These are phyloP conservation scores for Madurella mycetomatis DNA, from an alignment of 2,329 filamentous ascomycete species.

Conservation along the genomic window DNA sequence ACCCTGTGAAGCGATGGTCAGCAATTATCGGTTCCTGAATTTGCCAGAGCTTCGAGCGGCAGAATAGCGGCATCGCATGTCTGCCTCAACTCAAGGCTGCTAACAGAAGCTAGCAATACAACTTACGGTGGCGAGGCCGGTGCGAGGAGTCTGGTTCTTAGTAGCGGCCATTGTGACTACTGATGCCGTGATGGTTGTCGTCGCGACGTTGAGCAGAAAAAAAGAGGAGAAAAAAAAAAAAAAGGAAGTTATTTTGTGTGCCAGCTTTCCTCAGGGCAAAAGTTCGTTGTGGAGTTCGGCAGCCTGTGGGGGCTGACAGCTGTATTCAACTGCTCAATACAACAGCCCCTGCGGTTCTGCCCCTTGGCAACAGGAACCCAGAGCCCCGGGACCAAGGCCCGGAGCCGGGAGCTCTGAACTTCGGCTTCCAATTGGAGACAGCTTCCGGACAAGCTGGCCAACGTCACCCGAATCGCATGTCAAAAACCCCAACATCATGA, in stretches of 20 bases:
- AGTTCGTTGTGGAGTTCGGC: slow-evolving; percentile 15
- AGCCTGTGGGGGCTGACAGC: not conserved
- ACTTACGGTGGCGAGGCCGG: slow-evolving; percentile 21
- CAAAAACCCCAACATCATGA: not conserved
- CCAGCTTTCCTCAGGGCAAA: slow-evolving; percentile 15
- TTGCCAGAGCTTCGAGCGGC: not conserved
- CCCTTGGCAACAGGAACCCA: not conserved
- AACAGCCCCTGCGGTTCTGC: not conserved
- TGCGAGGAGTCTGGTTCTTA: slow-evolving; percentile 21
- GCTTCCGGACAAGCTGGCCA: slow-evolving; percentile 9
- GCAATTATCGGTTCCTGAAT: not conserved
- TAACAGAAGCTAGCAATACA: not conserved
- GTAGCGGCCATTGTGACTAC: slow-evolving; percentile 22
- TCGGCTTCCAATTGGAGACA: slow-evolving; percentile 18
- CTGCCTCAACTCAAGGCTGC: not conserved
- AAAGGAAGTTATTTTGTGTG: slow-evolving; percentile 15
- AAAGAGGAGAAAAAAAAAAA: not conserved
- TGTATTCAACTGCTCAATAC: not conserved
- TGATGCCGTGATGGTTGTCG: slow-evolving; percentile 21
- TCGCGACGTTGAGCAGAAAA: slow-evolving; percentile 19
- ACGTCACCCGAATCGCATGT: not conserved
- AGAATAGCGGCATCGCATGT: not conserved
- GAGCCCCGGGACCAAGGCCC: not conserved
- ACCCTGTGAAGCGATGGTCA: slow-evolving; percentile 34
- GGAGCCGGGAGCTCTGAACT: slow-evolving; percentile 12